Conservation (phyloP, 306 rosid genomes). For the Lathyrus sativus region DNA sequence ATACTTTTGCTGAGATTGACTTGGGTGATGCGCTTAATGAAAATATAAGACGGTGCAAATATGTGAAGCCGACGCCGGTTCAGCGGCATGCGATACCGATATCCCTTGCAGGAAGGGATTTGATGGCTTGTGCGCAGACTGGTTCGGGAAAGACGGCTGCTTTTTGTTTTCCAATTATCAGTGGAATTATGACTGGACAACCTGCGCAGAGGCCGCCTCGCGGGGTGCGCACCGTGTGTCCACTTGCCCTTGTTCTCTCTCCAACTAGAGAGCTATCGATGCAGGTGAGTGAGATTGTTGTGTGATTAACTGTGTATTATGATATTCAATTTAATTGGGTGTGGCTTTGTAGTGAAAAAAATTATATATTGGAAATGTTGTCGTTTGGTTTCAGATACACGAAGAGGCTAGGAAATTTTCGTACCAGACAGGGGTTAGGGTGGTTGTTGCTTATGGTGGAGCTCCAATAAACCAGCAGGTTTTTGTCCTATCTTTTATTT, state of each 20-base stretch:
- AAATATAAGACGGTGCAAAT: conserved; percentile 78
- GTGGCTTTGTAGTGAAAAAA: conserved; percentile 13
- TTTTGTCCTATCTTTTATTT: conserved; percentile 19
- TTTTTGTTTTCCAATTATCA: conserved; percentile 81
- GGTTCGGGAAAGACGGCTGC: conserved; percentile 97
- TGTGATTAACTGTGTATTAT: not conserved
- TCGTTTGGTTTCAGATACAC: conserved; percentile 64
- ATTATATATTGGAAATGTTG: not conserved
- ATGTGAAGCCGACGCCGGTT: conserved; percentile 84
- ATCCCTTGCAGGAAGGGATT: conserved; percentile 75
- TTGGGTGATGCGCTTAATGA: conserved; percentile 78
- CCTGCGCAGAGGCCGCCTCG: conserved; percentile 70
- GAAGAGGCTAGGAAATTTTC: conserved; percentile 74
- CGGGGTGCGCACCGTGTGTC: conserved; percentile 73
- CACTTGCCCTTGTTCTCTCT: conserved; percentile 90
- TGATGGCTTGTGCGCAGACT: conserved; percentile 96
- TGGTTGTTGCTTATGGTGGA: conserved; percentile 93
- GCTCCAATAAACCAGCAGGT: conserved; percentile 91
- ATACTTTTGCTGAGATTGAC: conserved; percentile 86
- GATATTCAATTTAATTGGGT: conserved; percentile 3
- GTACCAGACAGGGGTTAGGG: conserved; percentile 87
- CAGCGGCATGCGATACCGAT: conserved; percentile 89
- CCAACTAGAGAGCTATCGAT: conserved; percentile 89
- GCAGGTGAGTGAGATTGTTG: conserved; percentile 73
- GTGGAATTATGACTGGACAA: conserved; percentile 82